phyloP scores from a whole-genome alignment of 352 stramenopile genomes.

The Pythium aquatile region DNA sequence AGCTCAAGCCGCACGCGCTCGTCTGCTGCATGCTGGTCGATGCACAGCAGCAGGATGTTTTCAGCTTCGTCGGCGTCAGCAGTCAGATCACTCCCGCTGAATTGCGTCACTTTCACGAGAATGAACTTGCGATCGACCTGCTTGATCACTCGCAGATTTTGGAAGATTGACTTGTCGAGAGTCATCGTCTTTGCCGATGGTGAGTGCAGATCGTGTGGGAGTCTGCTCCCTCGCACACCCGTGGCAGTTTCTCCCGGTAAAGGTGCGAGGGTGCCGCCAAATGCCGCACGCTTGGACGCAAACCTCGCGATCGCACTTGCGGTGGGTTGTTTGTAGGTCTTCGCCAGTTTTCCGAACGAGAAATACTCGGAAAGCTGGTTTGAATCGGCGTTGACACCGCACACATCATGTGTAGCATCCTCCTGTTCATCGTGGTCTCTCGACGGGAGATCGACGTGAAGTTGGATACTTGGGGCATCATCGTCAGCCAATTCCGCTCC shows the following conservation, averaged over 20 bases:
- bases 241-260: not conserved
- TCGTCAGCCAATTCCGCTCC: not conserved
- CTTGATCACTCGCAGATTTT: conserved; percentile 65
- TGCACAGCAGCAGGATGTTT: conserved; percentile 53
- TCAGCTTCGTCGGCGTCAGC: conserved; percentile 19
- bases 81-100: not conserved
- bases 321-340: not conserved
- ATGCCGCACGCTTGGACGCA: conserved; percentile 10
- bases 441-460: no score
- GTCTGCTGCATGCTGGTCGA: conserved; percentile 92
- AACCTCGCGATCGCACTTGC: conserved; percentile 2
- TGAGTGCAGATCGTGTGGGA: conserved; percentile 17
- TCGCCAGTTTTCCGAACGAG: conserved; percentile 18
- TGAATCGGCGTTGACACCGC: not conserved
- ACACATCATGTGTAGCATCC: not conserved
- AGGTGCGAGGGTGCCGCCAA: not conserved
- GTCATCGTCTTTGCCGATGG: conserved; percentile 31
- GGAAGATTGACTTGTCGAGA: conserved; percentile 71
- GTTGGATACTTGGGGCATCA: not conserved
- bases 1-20: conserved; percentile 86
- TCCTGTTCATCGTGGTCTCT: not conserved
- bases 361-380: conserved; percentile 22
- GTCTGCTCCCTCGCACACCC: not conserved
- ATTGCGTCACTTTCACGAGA: conserved; percentile 47
- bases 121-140: conserved; percentile 93